Base-by-base conservation (phyloP, 805 yeast genomes). In the Hermanozyma aechmeae region DNA sequence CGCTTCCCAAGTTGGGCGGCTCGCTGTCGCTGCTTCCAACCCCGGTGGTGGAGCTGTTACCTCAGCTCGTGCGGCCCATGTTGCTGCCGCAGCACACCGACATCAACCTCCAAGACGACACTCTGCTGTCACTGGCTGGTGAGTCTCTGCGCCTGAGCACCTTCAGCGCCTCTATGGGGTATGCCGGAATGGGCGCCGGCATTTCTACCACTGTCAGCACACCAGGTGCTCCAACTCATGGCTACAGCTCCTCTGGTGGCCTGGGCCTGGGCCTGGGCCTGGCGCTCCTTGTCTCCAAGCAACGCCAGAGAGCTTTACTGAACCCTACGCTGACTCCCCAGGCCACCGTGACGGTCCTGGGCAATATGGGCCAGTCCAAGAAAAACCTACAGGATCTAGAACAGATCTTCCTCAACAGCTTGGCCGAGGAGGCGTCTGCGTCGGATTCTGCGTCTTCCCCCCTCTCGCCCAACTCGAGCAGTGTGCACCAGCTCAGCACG, bases 321-420 rank as follows among this genome's bases (percentile, higher is more conserved):
- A n/a, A n/a, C n/a, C n/a, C n/a, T n/a, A n/a, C n/a, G n/a, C n/a
- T n/a, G n/a, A n/a, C n/a, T n/a, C 43, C 57, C 15, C 58, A 59
- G 22, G 67, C 68, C 24, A 46, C 59, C 23, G 56, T 62, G 15
- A 58, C 64, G 2, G 42, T 62, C 13, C 46, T 58, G 12, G 68
- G 61, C 25, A 58, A 58, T 37, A 43, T 58, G 25, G 29, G 45
- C 10, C 27, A 39, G 9, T 38, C 53, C 9, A 51, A 52, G 31
- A 52, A 49, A 30, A 48, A 48, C 24, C 30, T 61, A 24, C 32
- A 38, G 5, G 40, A 40, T 14, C 46, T 60, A 18, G 65, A 62
- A 28, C 61, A 58, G 33, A 57, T 37, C 36, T 60, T 50, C 36
- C 53, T 60, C 31, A 58, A 53, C 14, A 37, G 42, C 16, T 37